These are phyloP conservation scores for Hygrocybe coccinea DNA, from an alignment of 768 basidiomycete genomes.

Conservation along the genomic window DNA sequence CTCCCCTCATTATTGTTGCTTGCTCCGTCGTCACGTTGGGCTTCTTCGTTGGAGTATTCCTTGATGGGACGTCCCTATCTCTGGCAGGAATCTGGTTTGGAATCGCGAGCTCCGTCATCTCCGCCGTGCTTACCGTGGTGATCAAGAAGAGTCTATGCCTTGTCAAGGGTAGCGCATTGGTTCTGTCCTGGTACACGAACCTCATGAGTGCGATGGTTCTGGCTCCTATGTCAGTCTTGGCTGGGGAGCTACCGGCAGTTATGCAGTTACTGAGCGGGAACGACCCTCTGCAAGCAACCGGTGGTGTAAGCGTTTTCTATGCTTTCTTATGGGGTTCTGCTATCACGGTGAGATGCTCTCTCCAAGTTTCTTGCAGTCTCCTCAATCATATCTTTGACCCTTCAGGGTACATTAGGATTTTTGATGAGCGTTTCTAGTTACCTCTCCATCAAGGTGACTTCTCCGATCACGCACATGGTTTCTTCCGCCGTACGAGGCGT, in stretches of 20 bases:
- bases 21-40: conserved; percentile 82
- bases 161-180: conserved; percentile 78
- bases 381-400: neutral
- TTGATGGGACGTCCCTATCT: conserved; percentile 59
- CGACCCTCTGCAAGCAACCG: conserved; percentile 26
- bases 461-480: conserved; percentile 96
- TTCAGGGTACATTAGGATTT: conserved; percentile 82
- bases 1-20: conserved; percentile 64
- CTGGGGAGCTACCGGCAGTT: conserved; percentile 69
- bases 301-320: conserved; percentile 42
- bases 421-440: conserved; percentile 91
- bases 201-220: conserved; percentile 69
- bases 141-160: conserved; percentile 82
- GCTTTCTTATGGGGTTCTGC: conserved; percentile 77
- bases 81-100: conserved; percentile 73
- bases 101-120: conserved; percentile 78
- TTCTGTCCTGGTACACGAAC: conserved; percentile 92
- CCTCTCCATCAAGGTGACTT: conserved; percentile 94
- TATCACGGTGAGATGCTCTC: conserved; percentile 56
- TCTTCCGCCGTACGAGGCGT: conserved; percentile 95
- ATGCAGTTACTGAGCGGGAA: conserved; percentile 52
- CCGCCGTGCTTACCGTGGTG: conserved; percentile 86
- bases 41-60: conserved; percentile 87
- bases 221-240: conserved; percentile 65
- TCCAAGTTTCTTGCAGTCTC: neutral